A percentile compares a stretch with the other conserved stretches of the same genome.
Evolutionary conservation across 78 protist genomes (phyloP).

Genomic region (Planoprotostelium fungivorum): DNA sequence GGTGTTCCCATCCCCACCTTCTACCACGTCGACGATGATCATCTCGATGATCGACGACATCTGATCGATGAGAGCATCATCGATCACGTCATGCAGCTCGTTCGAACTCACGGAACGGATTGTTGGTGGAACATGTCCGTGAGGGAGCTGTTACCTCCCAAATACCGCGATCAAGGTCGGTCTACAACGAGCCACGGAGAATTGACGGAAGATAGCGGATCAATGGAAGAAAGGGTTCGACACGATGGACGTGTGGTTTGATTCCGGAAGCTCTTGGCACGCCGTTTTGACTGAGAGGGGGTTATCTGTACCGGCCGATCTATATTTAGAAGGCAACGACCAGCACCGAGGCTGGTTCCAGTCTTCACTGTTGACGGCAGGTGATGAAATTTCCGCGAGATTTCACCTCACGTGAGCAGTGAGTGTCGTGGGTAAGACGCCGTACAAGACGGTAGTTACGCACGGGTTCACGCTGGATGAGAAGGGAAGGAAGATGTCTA

Average conservation of each 20-base stretch:
- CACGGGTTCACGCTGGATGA: constrained; percentile 86
- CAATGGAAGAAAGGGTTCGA: constrained; percentile 65
- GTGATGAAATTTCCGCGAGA: background rate
- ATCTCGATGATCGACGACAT: background rate
- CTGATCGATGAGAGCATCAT: constrained; percentile 33
- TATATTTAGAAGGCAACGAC: constrained; percentile 81
- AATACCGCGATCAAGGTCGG: background rate
- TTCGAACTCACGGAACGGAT: constrained; percentile 71
- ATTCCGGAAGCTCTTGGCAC: constrained; percentile 86
- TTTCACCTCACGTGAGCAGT: background rate
- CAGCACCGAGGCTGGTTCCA: constrained; percentile 98
- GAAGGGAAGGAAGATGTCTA: constrained; percentile 81
- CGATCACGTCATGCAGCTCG: constrained; percentile 35
- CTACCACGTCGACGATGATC: constrained; percentile 28
- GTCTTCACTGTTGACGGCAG: constrained; percentile 69
- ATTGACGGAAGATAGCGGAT: background rate
- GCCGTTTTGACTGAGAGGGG: constrained; percentile 32
- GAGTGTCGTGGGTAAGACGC: constrained; percentile 46
- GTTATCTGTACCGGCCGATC: constrained; percentile 58
- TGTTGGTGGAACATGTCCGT: constrained; percentile 64
- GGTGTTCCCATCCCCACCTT: constrained; percentile 95
- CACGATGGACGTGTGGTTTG: constrained; percentile 97
- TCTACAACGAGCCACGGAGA: background rate
- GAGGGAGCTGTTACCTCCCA: constrained; percentile 70
- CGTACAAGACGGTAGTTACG: constrained; percentile 73